These are phyloP conservation scores for Diplocarpon mali DNA, from an alignment of 2,329 filamentous ascomycete species.

Conservation along the genomic window DNA sequence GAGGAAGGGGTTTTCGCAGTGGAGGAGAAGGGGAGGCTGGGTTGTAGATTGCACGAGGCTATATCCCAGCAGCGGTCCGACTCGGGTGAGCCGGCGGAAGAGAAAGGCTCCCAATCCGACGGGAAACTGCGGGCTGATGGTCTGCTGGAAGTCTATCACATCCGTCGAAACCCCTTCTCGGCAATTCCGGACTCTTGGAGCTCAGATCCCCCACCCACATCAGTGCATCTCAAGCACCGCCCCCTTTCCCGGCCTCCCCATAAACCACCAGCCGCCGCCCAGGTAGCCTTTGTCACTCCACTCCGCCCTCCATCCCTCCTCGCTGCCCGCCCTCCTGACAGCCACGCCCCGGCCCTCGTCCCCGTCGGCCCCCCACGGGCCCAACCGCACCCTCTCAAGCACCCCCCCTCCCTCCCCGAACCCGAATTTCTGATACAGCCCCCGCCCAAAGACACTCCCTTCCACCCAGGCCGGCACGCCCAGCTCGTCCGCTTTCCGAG, in stretches of 20 bases:
- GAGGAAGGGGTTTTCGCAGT: too few species aligned
- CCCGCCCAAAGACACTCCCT: slow-evolving; percentile 11
- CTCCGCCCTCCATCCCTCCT: slow-evolving; percentile 16
- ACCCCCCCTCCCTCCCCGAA: slow-evolving; percentile 15
- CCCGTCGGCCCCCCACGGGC: background rate
- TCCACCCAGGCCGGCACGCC: slow-evolving; percentile 22
- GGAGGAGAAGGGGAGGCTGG: too few species aligned
- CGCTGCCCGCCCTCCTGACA: slow-evolving; percentile 11
- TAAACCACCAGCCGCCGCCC: slow-evolving; percentile 1
- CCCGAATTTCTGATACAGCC: slow-evolving; percentile 20
- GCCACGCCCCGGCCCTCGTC: background rate
- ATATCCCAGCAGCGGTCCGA: too few species aligned
- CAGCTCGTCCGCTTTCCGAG: slow-evolving; percentile 19
- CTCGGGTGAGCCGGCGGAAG: too few species aligned
- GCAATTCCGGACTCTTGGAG: too few species aligned
- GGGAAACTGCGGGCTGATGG: too few species aligned
- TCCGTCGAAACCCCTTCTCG: too few species aligned
- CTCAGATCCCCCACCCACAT: too few species aligned
- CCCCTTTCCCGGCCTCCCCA: slow-evolving; percentile 6
- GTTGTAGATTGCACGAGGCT: too few species aligned
- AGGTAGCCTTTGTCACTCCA: slow-evolving; percentile 13
- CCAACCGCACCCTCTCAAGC: slow-evolving; percentile 2
- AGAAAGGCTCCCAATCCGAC: too few species aligned
- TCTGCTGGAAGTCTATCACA: too few species aligned
- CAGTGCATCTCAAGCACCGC: background rate